phyloP scores from a whole-genome alignment of 768 basidiomycete genomes.

The Russula griseocarnosa region DNA sequence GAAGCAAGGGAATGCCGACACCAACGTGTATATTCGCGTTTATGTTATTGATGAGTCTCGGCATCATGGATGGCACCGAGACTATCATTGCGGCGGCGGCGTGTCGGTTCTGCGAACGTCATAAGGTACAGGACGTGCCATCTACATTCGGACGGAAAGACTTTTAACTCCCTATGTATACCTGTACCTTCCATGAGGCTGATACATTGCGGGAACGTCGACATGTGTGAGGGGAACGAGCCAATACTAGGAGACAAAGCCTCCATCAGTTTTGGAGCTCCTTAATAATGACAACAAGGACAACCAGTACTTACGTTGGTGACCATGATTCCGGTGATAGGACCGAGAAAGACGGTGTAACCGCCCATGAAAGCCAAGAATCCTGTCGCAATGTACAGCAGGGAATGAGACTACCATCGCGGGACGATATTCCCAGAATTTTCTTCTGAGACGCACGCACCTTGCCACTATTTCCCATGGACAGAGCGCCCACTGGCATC shows the following conservation, averaged over 20 bases:
- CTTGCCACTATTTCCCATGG: slow-evolving; percentile 80
- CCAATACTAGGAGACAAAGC: slow-evolving; percentile 54
- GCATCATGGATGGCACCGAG: slow-evolving; percentile 67
- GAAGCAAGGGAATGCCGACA: slow-evolving; percentile 36
- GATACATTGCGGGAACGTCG: slow-evolving; percentile 83
- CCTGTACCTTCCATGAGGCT: slow-evolving; percentile 69
- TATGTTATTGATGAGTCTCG: slow-evolving; percentile 75
- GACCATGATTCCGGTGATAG: no score
- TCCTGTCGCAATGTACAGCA: slow-evolving; percentile 45
- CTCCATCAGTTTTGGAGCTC: not conserved
- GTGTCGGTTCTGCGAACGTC: slow-evolving; percentile 69
- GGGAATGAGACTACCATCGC: not conserved
- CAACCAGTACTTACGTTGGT: slow-evolving; percentile 42
- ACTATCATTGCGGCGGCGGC: slow-evolving; percentile 64
- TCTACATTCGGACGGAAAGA: no score
- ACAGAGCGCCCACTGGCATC: slow-evolving; percentile 80
- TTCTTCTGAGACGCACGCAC: slow-evolving; percentile 29
- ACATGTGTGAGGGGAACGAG: slow-evolving; percentile 65
- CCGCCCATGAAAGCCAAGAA: slow-evolving; percentile 79
- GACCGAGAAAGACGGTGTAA: slow-evolving; percentile 81
- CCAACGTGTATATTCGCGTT: slow-evolving; percentile 61
- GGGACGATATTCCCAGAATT: slow-evolving; percentile 24
- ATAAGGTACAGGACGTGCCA: not conserved
- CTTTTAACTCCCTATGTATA: slow-evolving; percentile 68
- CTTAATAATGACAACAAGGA: not conserved